Conservation (phyloP, 345 rosid species). For the Carallia brachiata region DNA sequence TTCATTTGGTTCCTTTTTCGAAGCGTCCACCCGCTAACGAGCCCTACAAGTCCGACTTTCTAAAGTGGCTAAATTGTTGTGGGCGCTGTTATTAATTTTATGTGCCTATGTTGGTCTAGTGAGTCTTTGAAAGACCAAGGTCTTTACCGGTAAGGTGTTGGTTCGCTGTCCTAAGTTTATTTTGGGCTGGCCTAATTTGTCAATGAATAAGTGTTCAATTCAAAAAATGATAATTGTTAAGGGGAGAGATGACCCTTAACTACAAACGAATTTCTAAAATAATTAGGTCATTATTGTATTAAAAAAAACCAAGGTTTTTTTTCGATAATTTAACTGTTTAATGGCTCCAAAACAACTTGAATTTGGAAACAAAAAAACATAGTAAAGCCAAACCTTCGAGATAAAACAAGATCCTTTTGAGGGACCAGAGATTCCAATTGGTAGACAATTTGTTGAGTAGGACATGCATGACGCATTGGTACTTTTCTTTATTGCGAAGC, state of each 20-base stretch:
- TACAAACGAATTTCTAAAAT: too few relatives aligned
- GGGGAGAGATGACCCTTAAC: too few relatives aligned
- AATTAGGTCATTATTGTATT: too few relatives aligned
- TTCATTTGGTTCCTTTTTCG: neutral
- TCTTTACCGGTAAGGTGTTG: too few relatives aligned
- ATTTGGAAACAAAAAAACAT: constrained; percentile 5
- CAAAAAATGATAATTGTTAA: too few relatives aligned
- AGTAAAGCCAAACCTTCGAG: neutral
- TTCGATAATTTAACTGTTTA: too few relatives aligned
- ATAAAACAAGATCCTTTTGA: neutral
- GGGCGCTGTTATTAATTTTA: neutral
- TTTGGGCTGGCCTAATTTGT: too few relatives aligned
- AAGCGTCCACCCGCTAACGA: neutral
- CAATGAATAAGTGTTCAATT: too few relatives aligned
- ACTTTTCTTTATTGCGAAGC: constrained; percentile 40
- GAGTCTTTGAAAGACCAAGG: neutral
- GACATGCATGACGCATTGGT: constrained; percentile 26
- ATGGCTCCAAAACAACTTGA: neutral
- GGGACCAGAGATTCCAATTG: constrained; percentile 18
- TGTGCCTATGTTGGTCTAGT: neutral
- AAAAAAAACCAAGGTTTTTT: neutral
- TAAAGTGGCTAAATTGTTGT: constrained; percentile 21
- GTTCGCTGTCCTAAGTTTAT: too few relatives aligned
- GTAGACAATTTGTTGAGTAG: constrained; percentile 15
- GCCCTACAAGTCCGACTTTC: constrained; percentile 29